phyloP scores from a whole-genome alignment of 169 alveolate species.

The Cyclospora cayetanensis region DNA sequence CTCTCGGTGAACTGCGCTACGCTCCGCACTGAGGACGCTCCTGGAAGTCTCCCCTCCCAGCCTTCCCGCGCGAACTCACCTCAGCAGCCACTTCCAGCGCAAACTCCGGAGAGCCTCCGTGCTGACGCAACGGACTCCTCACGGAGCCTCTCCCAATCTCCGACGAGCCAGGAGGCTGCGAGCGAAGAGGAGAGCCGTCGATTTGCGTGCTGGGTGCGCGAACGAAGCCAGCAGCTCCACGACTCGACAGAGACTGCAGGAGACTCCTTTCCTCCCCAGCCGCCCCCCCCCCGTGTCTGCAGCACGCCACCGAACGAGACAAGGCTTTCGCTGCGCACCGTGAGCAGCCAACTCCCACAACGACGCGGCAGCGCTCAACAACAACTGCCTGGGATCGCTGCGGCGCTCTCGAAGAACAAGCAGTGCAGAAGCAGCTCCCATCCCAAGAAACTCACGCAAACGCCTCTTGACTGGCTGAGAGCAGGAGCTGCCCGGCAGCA shows the following conservation, averaged over 20 bases:
- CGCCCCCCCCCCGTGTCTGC: not conserved
- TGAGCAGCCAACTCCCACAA: too few relatives aligned
- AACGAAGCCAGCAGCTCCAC: not conserved
- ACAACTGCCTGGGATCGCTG: too few relatives aligned
- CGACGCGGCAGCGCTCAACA: too few relatives aligned
- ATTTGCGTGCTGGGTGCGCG: not conserved
- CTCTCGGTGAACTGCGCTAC: not conserved
- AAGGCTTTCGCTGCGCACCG: too few relatives aligned
- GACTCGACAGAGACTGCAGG: not conserved
- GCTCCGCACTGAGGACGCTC: too few relatives aligned
- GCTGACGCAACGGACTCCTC: not conserved
- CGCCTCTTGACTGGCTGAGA: slow-evolving; percentile 31
- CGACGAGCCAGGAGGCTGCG: not conserved
- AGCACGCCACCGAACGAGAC: too few relatives aligned
- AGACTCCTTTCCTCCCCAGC: not conserved
- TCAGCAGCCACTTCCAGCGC: slow-evolving; percentile 25
- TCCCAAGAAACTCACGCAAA: not conserved
- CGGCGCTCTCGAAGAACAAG: too few relatives aligned
- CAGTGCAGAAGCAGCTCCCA: too few relatives aligned
- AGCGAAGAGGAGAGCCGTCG: not conserved
- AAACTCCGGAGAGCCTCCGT: not conserved
- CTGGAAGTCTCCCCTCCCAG: too few relatives aligned
- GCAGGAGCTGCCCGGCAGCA: slow-evolving; percentile 46
- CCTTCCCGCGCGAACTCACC: too few relatives aligned
- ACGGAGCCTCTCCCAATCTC: not conserved